Base-by-base conservation (phyloP, 2,329 filamentous ascomycete genomes). In the Aphanocladium album region DNA sequence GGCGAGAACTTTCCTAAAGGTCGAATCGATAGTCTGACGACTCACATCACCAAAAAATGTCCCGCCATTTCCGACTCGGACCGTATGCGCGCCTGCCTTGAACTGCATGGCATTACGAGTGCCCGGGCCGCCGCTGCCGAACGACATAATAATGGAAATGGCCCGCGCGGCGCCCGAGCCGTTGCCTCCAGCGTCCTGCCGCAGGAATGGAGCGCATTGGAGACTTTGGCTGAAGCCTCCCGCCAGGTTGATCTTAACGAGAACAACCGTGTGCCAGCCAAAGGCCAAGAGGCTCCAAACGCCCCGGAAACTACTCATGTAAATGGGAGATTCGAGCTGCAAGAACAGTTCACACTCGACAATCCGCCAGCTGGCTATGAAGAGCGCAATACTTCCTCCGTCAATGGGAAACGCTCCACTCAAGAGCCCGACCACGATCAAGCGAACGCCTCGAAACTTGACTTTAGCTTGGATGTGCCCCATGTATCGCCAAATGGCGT, bases 1-100 rank as follows among this genome's bases (percentile, higher is more conserved):
- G 91, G 91, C 66, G 89, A 95, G 75, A 89, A 89, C 73, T 96
- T 96, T 64, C 89, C 91, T 64, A 96, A 96, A 72, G 93, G 93
- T 63, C 86, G 93, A 64, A 89, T 91, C 69, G 93, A 97, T 70
- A 90, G 86, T 68, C 77, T 97, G 63, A 89, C 86, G 47, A 87
- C 83, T 64, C 93, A 97, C 71, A 82, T 96, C 60, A 88, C 90
- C 57, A 95, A 93, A 73, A 91, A 89, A 79, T 97, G 93, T 72
- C 89, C 90, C 45, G 89, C 88, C 58, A 87, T 96, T 57, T 85
- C 87, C 64, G 80, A 89, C 64, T 81, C 84, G 61, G 90, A 95
- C 70, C 86, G 90, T 58, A 86, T 91, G 76, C 87, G 89, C 68
- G 89, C 89, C 60, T 82, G 89, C 65, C 79, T 91, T 62, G 84